phyloP scores from a whole-genome alignment of 2,329 filamentous ascomycete genomes.

The Fonsecaea multimorphosa region DNA sequence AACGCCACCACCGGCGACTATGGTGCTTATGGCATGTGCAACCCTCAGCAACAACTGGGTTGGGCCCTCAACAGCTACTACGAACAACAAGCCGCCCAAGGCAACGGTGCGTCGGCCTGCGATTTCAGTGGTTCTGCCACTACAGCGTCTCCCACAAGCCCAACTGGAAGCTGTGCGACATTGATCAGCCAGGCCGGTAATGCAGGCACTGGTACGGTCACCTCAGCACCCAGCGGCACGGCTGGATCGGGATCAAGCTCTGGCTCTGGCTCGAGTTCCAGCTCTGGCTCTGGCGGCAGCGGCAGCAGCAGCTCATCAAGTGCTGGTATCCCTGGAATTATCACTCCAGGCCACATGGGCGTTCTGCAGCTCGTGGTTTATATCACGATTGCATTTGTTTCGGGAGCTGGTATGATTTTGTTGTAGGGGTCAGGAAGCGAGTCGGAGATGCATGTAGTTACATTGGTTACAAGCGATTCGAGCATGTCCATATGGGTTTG shows the following conservation, averaged over 20 bases:
- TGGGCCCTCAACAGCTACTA: slow-evolving; percentile 55
- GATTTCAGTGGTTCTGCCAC: slow-evolving; percentile 51
- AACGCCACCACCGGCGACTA: slow-evolving; percentile 52
- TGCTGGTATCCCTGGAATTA: slow-evolving; percentile 27
- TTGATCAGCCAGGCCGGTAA: slow-evolving; percentile 51
- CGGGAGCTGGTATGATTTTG: slow-evolving; percentile 55
- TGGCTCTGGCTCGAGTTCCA: slow-evolving; percentile 31
- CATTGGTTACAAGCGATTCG: slow-evolving; percentile 8
- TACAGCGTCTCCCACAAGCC: slow-evolving; percentile 44
- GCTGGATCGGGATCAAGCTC: slow-evolving; percentile 36
- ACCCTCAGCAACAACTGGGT: slow-evolving; percentile 50
- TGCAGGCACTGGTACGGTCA: slow-evolving; percentile 49
- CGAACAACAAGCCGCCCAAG: slow-evolving; percentile 45
- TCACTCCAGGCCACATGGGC: slow-evolving; percentile 43
- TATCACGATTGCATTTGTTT: slow-evolving; percentile 50
- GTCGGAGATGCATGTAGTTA: not conserved
- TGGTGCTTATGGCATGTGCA: slow-evolving; percentile 56
- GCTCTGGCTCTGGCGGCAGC: slow-evolving; percentile 42
- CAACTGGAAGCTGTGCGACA: slow-evolving; percentile 47
- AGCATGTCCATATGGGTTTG: slow-evolving; percentile 22
- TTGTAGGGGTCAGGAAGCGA: slow-evolving; percentile 45
- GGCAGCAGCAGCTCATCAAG: slow-evolving; percentile 39
- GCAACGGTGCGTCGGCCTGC: slow-evolving; percentile 48
- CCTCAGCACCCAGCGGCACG: slow-evolving; percentile 46
- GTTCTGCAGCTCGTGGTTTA: slow-evolving; percentile 52